These are phyloP conservation scores for Psilocybe sp. DNA, from an alignment of 768 basidiomycete species.

Conservation along the genomic window DNA sequence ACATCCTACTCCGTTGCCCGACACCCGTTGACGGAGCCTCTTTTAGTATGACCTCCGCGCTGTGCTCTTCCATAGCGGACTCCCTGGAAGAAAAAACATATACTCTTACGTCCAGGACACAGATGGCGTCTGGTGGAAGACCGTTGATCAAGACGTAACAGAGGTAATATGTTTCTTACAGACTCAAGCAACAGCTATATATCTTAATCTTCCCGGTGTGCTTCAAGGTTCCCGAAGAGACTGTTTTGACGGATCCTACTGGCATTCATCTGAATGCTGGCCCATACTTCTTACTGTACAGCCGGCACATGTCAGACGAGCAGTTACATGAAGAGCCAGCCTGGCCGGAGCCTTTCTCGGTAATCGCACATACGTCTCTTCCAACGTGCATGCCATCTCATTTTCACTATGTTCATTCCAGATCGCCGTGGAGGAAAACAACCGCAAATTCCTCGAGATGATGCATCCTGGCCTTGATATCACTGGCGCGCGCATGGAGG, in stretches of 20 bases:
- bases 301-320: slow-evolving; percentile 36
- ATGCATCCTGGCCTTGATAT: slow-evolving; percentile 31
- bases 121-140: slow-evolving; percentile 78
- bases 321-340: slow-evolving; percentile 30
- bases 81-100: slow-evolving; percentile 73
- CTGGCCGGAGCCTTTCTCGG: slow-evolving; percentile 37
- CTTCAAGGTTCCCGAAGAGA: slow-evolving; percentile 64
- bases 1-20: neutral
- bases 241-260: slow-evolving; percentile 62
- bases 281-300: slow-evolving; percentile 77
- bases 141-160: slow-evolving; percentile 63
- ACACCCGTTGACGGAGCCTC: neutral
- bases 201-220: neutral
- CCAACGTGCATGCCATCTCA: neutral
- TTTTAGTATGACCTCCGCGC: slow-evolving; percentile 76
- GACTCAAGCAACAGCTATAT: neutral
- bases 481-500: too few species aligned
- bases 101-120: slow-evolving; percentile 73
- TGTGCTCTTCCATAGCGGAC: slow-evolving; percentile 74
- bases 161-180: slow-evolving; percentile 40
- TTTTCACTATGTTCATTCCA: slow-evolving; percentile 11
- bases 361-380: slow-evolving; percentile 14
- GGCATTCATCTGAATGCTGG: slow-evolving; percentile 77
- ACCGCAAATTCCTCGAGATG: slow-evolving; percentile 30
- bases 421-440: slow-evolving; percentile 32